These are phyloP conservation scores for Solanum microdontum DNA, from an alignment of 257 asterid species.

Conservation along the genomic window DNA sequence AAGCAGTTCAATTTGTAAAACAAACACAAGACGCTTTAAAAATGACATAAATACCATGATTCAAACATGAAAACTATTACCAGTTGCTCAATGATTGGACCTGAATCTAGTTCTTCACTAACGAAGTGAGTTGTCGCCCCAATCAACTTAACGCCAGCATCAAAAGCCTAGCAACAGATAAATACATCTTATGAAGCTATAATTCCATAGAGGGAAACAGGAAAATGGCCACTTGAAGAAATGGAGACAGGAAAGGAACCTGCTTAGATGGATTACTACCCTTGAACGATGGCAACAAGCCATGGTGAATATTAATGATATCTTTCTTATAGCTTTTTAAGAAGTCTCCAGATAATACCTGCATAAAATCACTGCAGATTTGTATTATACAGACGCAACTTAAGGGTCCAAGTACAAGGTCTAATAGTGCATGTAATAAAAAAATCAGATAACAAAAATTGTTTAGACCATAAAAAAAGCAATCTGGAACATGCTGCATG, in stretches of 20 bases:
- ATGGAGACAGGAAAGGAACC: constrained; percentile 29
- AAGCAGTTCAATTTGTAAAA: neutral
- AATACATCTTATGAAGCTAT: neutral
- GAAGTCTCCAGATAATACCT: constrained; percentile 76
- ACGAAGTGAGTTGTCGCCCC: constrained; percentile 97
- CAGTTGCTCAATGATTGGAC: constrained; percentile 97
- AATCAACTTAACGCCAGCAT: constrained; percentile 87
- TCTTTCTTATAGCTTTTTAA: constrained; percentile 59
- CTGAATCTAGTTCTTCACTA: constrained; percentile 83
- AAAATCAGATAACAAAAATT: neutral
- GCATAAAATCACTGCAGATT: constrained; percentile 25
- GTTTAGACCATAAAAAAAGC: neutral
- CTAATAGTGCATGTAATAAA: neutral
- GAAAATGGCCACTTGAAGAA: neutral
- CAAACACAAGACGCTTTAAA: neutral
- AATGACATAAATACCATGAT: neutral
- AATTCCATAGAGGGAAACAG: neutral
- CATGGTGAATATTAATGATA: constrained; percentile 88
- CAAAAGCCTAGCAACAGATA: constrained; percentile 59
- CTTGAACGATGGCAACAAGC: constrained; percentile 91
- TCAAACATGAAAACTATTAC: constrained; percentile 19
- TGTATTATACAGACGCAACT: neutral
- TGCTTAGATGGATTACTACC: constrained; percentile 89
- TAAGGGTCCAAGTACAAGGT: neutral
- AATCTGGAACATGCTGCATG: neutral